Conservation (phyloP, 176 grass and related monocot species). For the Calamus simplicifolius region DNA sequence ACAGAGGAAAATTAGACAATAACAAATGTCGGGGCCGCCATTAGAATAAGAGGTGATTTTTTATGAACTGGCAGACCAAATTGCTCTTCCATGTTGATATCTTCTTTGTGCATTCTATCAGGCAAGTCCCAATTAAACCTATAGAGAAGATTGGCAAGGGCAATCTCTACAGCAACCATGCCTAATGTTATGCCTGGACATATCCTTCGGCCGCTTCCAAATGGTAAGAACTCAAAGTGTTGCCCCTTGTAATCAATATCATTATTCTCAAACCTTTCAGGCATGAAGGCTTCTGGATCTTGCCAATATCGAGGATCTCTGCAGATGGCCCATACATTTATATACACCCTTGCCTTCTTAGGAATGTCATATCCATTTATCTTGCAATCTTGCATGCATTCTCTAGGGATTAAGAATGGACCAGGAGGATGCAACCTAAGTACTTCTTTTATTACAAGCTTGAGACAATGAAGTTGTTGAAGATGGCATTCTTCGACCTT, state of each 20-base stretch:
- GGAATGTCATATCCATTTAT: slow-evolving; percentile 26
- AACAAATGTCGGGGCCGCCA: no score
- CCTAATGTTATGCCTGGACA: slow-evolving; percentile 26
- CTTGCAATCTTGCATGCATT: background rate
- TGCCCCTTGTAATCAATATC: slow-evolving; percentile 21
- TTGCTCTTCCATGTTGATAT: slow-evolving; percentile 14
- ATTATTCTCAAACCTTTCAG: slow-evolving; percentile 6
- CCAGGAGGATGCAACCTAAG: slow-evolving; percentile 16
- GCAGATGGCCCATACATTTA: slow-evolving; percentile 32
- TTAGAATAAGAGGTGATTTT: background rate
- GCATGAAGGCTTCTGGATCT: slow-evolving; percentile 15
- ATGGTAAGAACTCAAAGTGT: slow-evolving; percentile 27
- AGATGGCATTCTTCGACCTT: slow-evolving; percentile 6
- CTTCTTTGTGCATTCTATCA: background rate
- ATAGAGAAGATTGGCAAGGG: slow-evolving; percentile 12
- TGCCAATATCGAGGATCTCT: slow-evolving; percentile 26
- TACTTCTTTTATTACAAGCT: slow-evolving; percentile 22
- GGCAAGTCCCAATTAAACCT: slow-evolving; percentile 24
- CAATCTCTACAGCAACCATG: slow-evolving; percentile 3
- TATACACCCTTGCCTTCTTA: slow-evolving; percentile 10
- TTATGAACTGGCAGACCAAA: background rate
- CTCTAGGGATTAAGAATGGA: slow-evolving; percentile 11
- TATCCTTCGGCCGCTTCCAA: slow-evolving; percentile 30
- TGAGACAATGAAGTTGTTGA: slow-evolving; percentile 12
- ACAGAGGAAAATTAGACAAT: no score